phyloP scores from a whole-genome alignment of 1,284 basidiomycete species.

The Tausonia pullulans region DNA sequence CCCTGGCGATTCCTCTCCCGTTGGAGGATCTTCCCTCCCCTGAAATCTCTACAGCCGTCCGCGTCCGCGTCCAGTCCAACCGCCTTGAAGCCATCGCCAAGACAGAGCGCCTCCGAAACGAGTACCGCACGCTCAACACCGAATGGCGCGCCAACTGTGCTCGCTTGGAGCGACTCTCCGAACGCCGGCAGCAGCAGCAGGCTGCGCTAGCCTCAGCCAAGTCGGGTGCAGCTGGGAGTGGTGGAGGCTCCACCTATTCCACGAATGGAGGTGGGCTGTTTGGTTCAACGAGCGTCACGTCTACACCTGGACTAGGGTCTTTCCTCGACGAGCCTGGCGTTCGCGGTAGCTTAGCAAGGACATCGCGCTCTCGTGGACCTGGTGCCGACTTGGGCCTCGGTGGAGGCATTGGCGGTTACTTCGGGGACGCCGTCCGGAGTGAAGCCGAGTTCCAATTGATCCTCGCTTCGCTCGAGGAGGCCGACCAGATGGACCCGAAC shows the following conservation, averaged over 20 bases:
- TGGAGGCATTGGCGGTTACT: conserved; percentile 20
- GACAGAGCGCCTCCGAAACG: background rate
- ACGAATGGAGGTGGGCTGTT: background rate
- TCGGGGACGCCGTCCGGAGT: conserved; percentile 79
- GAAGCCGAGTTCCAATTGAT: conserved; percentile 97
- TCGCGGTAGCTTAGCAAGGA: background rate
- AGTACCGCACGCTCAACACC: conserved; percentile 12
- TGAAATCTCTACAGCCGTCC: background rate
- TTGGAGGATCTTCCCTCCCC: background rate
- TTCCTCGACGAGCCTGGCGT: background rate
- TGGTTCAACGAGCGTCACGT: too few relatives aligned
- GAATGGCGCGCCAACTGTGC: conserved; percentile 11
- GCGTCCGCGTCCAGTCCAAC: background rate
- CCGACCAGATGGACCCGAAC: conserved; percentile 83
- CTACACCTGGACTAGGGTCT: too few relatives aligned
- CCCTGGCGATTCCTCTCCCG: background rate
- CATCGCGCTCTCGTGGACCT: conserved; percentile 10
- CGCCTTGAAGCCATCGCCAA: background rate
- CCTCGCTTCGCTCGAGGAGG: conserved; percentile 79
- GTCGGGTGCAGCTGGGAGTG: background rate
- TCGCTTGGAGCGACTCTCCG: conserved; percentile 5
- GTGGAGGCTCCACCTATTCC: background rate
- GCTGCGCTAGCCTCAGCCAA: background rate
- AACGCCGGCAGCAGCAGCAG: background rate
- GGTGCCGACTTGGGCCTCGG: background rate